A percentile compares a stretch with the other conserved stretches of the same genome.
These are phyloP conservation scores for Mallotus repandus DNA, from an alignment of 441 rosid species.

Conservation along the genomic window DNA sequence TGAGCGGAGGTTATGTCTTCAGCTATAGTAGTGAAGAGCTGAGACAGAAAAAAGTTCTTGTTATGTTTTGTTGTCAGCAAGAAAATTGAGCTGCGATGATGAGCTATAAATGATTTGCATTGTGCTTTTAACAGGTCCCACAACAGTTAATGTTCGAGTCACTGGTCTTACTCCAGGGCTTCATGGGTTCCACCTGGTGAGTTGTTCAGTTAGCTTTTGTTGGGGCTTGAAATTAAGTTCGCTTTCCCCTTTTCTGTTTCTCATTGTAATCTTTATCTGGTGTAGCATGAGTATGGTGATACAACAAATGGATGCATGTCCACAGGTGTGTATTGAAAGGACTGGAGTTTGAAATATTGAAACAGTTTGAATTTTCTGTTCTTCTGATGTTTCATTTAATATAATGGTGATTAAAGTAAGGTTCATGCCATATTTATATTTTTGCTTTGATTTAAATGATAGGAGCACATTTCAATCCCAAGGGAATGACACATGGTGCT, in stretches of 20 bases:
- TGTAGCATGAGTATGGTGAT: conserved; percentile 91
- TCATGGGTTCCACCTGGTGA: conserved; percentile 90
- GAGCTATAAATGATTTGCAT: conserved; percentile 10
- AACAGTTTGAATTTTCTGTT: neutral
- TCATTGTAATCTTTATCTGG: conserved; percentile 9
- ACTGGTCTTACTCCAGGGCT: conserved; percentile 86
- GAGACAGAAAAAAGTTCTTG: neutral
- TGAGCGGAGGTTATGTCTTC: neutral
- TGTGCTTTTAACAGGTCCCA: conserved; percentile 57
- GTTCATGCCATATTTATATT: too few species aligned
- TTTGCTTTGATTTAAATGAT: neutral
- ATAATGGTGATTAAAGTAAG: neutral
- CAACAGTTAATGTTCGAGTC: conserved; percentile 74
- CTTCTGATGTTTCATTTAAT: neutral
- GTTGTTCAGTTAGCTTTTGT: conserved; percentile 26
- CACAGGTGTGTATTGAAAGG: conserved; percentile 50
- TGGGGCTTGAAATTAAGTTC: conserved; percentile 9
- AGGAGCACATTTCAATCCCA: conserved; percentile 96
- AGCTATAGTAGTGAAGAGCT: neutral
- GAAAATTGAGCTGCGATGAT: neutral
- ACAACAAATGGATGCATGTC: conserved; percentile 97
- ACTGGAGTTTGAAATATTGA: neutral
- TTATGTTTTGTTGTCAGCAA: neutral
- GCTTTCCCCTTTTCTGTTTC: neutral
- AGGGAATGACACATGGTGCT: conserved; percentile 83